A percentile compares a stretch with the other conserved stretches of the same genome.
Evolutionary conservation across 495 filamentous ascomycete species (phyloP).

Genomic region (Jackrogersella minutella): DNA sequence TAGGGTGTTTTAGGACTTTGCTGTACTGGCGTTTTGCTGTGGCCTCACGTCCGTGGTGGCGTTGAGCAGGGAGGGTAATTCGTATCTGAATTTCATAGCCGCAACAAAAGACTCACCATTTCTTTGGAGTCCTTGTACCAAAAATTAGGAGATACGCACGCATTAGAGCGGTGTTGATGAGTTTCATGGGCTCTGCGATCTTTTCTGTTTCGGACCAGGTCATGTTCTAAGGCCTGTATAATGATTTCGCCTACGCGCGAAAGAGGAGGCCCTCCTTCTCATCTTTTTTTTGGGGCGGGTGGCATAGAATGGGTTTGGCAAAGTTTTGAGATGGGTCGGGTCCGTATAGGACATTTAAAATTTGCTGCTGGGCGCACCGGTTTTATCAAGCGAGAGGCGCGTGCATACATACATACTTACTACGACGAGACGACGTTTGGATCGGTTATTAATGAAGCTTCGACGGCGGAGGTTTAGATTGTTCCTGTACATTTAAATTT

Average conservation of each 20-base stretch:
- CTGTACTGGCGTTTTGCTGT: constrained; percentile 13
- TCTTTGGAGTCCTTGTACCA: constrained; percentile 21
- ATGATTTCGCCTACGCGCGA: not conserved
- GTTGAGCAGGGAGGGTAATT: constrained; percentile 12
- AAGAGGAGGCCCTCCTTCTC: not conserved
- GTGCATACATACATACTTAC: no score
- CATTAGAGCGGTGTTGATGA: constrained; percentile 35
- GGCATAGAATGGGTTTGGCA: constrained; percentile 5
- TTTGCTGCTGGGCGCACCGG: not conserved
- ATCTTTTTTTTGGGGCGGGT: no score
- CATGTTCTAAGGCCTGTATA: constrained; percentile 18
- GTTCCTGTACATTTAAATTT: constrained; percentile 9
- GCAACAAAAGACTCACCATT: constrained; percentile 26
- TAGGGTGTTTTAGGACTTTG: not conserved
- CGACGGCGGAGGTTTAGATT: constrained; percentile 13
- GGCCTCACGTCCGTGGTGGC: constrained; percentile 8
- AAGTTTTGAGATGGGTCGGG: not conserved
- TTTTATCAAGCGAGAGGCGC: not conserved
- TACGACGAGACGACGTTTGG: constrained; percentile 25
- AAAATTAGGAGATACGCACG: constrained; percentile 18
- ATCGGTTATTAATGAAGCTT: constrained; percentile 19
- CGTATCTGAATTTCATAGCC: constrained; percentile 34
- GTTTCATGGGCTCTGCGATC: constrained; percentile 5
- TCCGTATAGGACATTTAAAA: not conserved
- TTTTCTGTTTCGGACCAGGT: not conserved